Percentiles rank a stretch among this genome's conserved stretches.
phyloP scores from a whole-genome alignment of 176 grass and related monocot genomes.

The Secale cereale region DNA sequence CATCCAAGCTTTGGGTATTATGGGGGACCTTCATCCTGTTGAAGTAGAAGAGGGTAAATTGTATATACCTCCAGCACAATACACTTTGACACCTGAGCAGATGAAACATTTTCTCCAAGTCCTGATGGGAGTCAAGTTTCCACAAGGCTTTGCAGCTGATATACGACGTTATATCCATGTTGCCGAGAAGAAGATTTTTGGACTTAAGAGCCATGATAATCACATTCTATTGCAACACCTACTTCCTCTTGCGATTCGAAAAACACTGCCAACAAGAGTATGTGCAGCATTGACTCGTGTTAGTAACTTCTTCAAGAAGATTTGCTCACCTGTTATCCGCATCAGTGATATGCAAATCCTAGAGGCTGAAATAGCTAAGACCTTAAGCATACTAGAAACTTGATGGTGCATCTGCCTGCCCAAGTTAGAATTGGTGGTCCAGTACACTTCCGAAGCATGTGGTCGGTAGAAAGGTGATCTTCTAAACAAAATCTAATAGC shows the following conservation, averaged over 20 bases:
- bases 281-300: neutral
- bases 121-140: too few species aligned
- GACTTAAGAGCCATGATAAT: neutral
- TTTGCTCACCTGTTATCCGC: neutral
- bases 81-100: neutral
- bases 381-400: neutral
- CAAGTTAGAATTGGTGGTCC: neutral
- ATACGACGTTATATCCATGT: too few species aligned
- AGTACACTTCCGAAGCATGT: neutral
- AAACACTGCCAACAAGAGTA: neutral
- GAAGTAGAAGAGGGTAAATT: neutral
- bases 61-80: neutral
- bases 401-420: neutral
- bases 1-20: neutral
- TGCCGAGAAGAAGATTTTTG: too few species aligned
- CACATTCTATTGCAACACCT: neutral
- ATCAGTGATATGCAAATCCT: neutral
- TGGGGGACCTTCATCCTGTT: neutral
- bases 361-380: neutral
- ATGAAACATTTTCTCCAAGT: neutral
- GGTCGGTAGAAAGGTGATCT: neutral
- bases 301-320: neutral
- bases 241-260: neutral
- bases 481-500: neutral
- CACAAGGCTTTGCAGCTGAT: too few species aligned